These are phyloP conservation scores for Gastrolobium bilobum DNA, from an alignment of 306 rosid genomes.

Conservation along the genomic window DNA sequence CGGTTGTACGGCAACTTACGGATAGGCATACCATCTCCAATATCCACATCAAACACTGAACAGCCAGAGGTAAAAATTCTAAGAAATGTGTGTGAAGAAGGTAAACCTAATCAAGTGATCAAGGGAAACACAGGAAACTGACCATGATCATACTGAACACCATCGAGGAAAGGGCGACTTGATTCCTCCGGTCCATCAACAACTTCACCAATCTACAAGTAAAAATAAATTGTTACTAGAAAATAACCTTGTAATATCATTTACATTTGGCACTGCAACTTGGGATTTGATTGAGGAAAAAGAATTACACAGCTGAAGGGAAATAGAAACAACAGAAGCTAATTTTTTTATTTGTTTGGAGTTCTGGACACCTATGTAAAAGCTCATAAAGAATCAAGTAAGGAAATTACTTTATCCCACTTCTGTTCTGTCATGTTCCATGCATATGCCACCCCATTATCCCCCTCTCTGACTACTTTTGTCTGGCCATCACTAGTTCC, in stretches of 20 bases:
- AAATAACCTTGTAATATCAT: slow-evolving; percentile 20
- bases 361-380: slow-evolving; percentile 25
- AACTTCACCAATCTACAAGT: slow-evolving; percentile 91
- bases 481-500: slow-evolving; percentile 97
- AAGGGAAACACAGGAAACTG: slow-evolving; percentile 49
- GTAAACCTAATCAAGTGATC: slow-evolving; percentile 35
- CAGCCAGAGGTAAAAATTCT: slow-evolving; percentile 37
- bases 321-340: slow-evolving; percentile 33
- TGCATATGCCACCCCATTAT: slow-evolving; percentile 94
- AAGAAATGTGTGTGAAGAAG: slow-evolving; percentile 35
- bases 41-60: slow-evolving; percentile 96
- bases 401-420: slow-evolving; percentile 89
- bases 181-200: slow-evolving; percentile 94
- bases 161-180: slow-evolving; percentile 73
- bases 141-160: slow-evolving; percentile 91
- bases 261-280: slow-evolving; percentile 22
- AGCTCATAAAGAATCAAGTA: slow-evolving; percentile 37
- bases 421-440: slow-evolving; percentile 84
- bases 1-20: slow-evolving; percentile 94
- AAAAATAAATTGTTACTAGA: slow-evolving; percentile 19
- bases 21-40: slow-evolving; percentile 93
- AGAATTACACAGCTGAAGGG: slow-evolving; percentile 28
- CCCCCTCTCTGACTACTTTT: slow-evolving; percentile 94
- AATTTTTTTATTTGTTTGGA: background rate
- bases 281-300: slow-evolving; percentile 24